Base-by-base conservation (phyloP, 2,329 filamentous ascomycete species). In the Zalaria sp. region DNA sequence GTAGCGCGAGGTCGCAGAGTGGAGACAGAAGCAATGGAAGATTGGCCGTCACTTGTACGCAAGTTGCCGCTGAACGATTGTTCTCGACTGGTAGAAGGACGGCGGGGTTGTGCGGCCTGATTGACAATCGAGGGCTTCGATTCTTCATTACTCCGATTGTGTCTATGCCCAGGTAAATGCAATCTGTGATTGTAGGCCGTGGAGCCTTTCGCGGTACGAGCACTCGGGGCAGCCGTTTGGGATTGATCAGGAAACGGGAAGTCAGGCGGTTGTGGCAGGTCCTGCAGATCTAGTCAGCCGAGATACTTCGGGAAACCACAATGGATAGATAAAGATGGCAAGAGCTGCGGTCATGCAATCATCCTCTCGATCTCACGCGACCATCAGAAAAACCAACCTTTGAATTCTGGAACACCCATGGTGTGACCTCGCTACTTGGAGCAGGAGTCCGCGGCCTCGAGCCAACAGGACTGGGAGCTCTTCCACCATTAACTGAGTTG, bases 341-440 rank as follows among this genome's bases (percentile, higher is more conserved):
- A 18, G 18, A 18, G 18, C 18, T 18, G 18, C 18, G 18, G 18
- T 18, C 18, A 18, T 18, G 18, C 18, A 18, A 18, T 18, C 18
- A 18, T 18, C 18, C 18, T 18, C 18, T 18, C 18, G 18, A 18
- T 18, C 18, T 18, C 18, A 18, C 18, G 18, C 18, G 18, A 18
- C 18, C 18, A 18, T 18, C 18, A 18, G 18, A 18, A 18, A 18
- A 32, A 7, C 29, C n/a, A 7, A 32, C 29, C 29, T 32, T 32
- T 7, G 29, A 7, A n/a, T 32, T 3, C 62, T 96, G 91, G 58
- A 91, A 96, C 47, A 93, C 73, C 72, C 94, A 98, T n/a, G 91
- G 91, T 34, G 93, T 91, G 44, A 98, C 87, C 62, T 96, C 89
- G 55, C 85, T 91, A 35, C 53, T 56, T n/a, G 57, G 56, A 29